Percentiles rank a stretch among this genome's conserved stretches.
Evolutionary conservation across 352 stramenopile species (phyloP).

Genomic region (Pythium pyrilobum): DNA sequence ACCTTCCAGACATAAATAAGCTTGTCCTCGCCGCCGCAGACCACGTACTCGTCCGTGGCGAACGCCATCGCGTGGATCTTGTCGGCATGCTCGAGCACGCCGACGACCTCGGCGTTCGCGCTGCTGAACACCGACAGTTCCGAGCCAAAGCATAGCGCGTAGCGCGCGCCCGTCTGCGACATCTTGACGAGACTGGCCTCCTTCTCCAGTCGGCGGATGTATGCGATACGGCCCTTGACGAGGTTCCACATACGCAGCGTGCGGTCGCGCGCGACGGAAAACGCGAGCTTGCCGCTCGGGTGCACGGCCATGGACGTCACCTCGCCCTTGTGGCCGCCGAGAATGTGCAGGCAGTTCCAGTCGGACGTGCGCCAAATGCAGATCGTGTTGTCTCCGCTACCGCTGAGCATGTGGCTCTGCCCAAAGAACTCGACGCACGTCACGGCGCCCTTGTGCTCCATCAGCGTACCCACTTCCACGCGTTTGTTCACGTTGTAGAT

Average conservation of each 20-base stretch:
- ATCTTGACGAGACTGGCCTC: slow-evolving; percentile 73
- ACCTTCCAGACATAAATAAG: slow-evolving; percentile 81
- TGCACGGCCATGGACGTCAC: slow-evolving; percentile 85
- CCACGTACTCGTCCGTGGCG: slow-evolving; percentile 65
- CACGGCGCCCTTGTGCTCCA: slow-evolving; percentile 84
- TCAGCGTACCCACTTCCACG: slow-evolving; percentile 81
- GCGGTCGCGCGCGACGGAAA: slow-evolving; percentile 76
- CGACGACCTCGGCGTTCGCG: slow-evolving; percentile 70
- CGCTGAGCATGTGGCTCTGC: slow-evolving; percentile 83
- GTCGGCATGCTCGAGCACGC: slow-evolving; percentile 60
- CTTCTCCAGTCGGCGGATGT: slow-evolving; percentile 81
- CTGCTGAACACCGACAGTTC: slow-evolving; percentile 79
- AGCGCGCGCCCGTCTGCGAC: slow-evolving; percentile 67
- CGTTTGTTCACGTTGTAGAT: slow-evolving; percentile 88
- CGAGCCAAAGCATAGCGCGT: slow-evolving; percentile 63
- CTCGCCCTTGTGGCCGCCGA: slow-evolving; percentile 82
- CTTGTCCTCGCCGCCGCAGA: slow-evolving; percentile 76
- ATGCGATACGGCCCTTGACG: slow-evolving; percentile 84
- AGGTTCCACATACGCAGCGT: slow-evolving; percentile 90
- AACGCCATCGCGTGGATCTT: slow-evolving; percentile 77
- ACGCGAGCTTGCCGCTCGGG: slow-evolving; percentile 84
- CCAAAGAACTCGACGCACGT: slow-evolving; percentile 86
- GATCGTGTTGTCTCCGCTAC: slow-evolving; percentile 84
- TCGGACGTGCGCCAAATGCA: slow-evolving; percentile 88
- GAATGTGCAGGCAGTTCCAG: slow-evolving; percentile 88